Percentiles rank a stretch among this genome's conserved stretches.
Conservation (phyloP, 1,284 basidiomycete species). For the Gastroboletus turbinatus region DNA sequence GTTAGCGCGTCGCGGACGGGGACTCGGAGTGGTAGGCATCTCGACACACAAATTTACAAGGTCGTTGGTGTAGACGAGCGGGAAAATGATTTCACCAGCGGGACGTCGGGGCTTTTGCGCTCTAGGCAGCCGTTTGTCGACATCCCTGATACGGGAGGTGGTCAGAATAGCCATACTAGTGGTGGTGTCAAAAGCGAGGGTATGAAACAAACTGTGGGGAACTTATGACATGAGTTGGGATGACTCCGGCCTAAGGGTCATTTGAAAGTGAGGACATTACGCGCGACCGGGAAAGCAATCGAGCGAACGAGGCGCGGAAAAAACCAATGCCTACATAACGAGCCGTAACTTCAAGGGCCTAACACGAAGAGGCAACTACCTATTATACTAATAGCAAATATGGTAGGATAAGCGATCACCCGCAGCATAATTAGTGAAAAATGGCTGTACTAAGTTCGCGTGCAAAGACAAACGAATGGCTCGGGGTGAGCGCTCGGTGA, state of each 20-base stretch:
- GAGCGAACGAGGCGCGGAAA: background rate
- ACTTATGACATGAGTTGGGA: background rate
- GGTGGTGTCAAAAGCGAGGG: constrained; percentile 19
- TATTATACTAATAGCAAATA: too few relatives aligned
- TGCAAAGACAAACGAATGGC: too few relatives aligned
- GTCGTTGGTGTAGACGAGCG: constrained; percentile 48
- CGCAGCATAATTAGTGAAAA: too few relatives aligned
- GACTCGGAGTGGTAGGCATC: background rate
- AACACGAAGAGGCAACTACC: background rate
- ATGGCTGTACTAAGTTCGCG: too few relatives aligned
- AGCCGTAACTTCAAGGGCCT: background rate
- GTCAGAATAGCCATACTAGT: constrained; percentile 25
- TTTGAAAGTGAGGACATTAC: constrained; percentile 16
- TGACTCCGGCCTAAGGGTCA: background rate
- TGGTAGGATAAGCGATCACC: too few relatives aligned
- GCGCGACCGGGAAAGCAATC: constrained; percentile 12
- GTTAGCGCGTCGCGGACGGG: background rate
- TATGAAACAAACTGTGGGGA: constrained; percentile 24
- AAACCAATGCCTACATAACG: constrained; percentile 17
- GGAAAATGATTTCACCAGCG: constrained; percentile 51
- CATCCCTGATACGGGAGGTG: constrained; percentile 42
- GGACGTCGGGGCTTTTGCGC: constrained; percentile 43
- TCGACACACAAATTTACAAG: constrained; percentile 54
- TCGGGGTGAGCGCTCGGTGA: too few relatives aligned
- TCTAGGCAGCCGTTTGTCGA: constrained; percentile 45